Evolutionary conservation across 2,329 filamentous ascomycete genomes (phyloP).

Genomic region (Cordyceps sp.): DNA sequence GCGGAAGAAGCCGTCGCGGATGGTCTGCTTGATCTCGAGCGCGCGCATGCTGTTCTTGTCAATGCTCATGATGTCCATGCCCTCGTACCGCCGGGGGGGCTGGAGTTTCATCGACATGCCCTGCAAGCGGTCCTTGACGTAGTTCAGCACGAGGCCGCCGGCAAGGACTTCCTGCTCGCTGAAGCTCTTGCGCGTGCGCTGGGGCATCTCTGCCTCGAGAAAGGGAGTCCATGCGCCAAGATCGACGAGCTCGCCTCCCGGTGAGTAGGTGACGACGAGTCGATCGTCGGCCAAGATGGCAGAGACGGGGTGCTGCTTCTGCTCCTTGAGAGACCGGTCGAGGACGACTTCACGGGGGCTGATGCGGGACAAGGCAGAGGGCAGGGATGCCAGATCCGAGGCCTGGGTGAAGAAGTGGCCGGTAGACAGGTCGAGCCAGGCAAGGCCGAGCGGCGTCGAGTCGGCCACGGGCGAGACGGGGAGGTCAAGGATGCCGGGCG

Average conservation of each 20-base stretch:
- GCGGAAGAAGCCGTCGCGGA: constrained; percentile 60
- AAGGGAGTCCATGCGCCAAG: constrained; percentile 56
- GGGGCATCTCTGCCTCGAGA: constrained; percentile 55
- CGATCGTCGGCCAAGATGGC: constrained; percentile 58
- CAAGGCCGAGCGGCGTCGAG: constrained; percentile 46
- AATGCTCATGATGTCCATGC: constrained; percentile 69
- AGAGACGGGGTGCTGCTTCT: constrained; percentile 44
- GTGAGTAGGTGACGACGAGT: constrained; percentile 58
- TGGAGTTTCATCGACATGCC: constrained; percentile 69
- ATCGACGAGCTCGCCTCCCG: constrained; percentile 24
- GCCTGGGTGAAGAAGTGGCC: constrained; percentile 83
- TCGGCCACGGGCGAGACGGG: constrained; percentile 3
- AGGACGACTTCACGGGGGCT: constrained; percentile 74
- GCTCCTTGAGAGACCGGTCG: constrained; percentile 41
- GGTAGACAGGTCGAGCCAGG: constrained; percentile 91
- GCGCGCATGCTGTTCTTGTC: constrained; percentile 84
- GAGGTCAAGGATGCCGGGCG: background rate
- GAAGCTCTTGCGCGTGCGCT: constrained; percentile 38
- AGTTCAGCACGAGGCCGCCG: constrained; percentile 67
- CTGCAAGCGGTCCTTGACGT: constrained; percentile 64
- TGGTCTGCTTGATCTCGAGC: constrained; percentile 75
- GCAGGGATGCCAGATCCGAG: constrained; percentile 51
- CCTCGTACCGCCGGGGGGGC: constrained; percentile 58
- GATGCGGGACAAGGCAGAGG: constrained; percentile 71
- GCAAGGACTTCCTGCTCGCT: constrained; percentile 54